These are phyloP conservation scores for Candida quercuum DNA, from an alignment of 805 yeast genomes.

Conservation along the genomic window DNA sequence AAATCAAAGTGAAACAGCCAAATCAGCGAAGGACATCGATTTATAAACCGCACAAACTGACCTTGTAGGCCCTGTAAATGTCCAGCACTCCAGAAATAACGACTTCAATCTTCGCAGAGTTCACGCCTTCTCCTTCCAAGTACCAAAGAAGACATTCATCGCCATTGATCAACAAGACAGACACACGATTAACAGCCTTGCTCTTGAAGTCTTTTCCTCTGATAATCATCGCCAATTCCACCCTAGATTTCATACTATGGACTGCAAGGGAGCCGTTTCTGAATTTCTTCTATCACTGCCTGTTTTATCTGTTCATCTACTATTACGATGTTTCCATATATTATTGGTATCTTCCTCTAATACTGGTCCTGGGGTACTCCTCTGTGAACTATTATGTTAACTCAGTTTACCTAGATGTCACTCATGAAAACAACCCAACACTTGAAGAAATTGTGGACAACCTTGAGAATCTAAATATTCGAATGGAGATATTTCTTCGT, in stretches of 20 bases:
- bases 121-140: constrained; percentile 2
- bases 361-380: constrained; percentile 29
- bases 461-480: constrained; percentile 36
- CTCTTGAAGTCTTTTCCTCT: constrained; percentile 41
- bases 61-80: too few relatives aligned
- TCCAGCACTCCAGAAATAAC: neutral
- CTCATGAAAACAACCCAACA: constrained; percentile 37
- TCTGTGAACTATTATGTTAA: constrained; percentile 38
- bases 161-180: constrained; percentile 4
- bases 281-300: constrained; percentile 34
- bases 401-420: constrained; percentile 36
- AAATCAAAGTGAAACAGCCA: too few relatives aligned
- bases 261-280: constrained; percentile 37
- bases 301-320: constrained; percentile 31
- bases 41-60: too few relatives aligned
- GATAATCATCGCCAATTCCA: constrained; percentile 34
- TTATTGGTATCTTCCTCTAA: constrained; percentile 28
- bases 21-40: too few relatives aligned
- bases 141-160: constrained; percentile 1
- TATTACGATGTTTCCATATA: constrained; percentile 31
- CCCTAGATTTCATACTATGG: constrained; percentile 42
- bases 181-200: constrained; percentile 36
- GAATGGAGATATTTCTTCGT: constrained; percentile 30
- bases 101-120: constrained; percentile 1
- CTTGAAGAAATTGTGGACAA: constrained; percentile 41